phyloP scores from a whole-genome alignment of 768 basidiomycete species.

The Boletus sp. region DNA sequence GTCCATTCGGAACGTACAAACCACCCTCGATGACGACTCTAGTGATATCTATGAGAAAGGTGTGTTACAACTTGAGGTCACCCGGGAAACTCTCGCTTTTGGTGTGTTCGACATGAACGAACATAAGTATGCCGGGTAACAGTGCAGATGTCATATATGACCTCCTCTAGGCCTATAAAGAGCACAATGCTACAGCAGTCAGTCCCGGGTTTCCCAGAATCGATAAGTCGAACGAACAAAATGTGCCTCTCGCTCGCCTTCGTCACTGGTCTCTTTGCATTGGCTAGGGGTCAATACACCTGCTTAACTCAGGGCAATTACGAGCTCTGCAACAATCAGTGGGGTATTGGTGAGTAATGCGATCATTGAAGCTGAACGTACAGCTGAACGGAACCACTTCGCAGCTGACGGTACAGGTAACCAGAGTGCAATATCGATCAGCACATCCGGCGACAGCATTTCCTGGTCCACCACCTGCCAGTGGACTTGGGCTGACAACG shows the following conservation, averaged over 20 bases:
- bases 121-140: not conserved
- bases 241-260: slow-evolving; percentile 17
- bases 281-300: slow-evolving; percentile 28
- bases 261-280: slow-evolving; percentile 5
- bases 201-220: not conserved
- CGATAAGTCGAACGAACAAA: not conserved
- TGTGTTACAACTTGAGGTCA: not conserved
- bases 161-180: slow-evolving; percentile 5
- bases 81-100: not conserved
- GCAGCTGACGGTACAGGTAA: slow-evolving; percentile 47
- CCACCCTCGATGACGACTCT: not conserved
- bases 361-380: not conserved
- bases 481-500: slow-evolving; percentile 49
- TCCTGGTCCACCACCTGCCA: slow-evolving; percentile 56
- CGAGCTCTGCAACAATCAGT: slow-evolving; percentile 57
- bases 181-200: not conserved
- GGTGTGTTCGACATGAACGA: not conserved
- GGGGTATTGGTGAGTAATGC: slow-evolving; percentile 43
- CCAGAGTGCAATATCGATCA: slow-evolving; percentile 47
- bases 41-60: slow-evolving; percentile 4
- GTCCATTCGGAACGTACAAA: not conserved
- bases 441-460: slow-evolving; percentile 38
- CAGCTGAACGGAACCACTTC: not conserved
- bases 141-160: not conserved
- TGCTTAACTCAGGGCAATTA: slow-evolving; percentile 48